These are phyloP conservation scores for Toxicodendron radicans DNA, from an alignment of 345 rosid species.

Conservation along the genomic window DNA sequence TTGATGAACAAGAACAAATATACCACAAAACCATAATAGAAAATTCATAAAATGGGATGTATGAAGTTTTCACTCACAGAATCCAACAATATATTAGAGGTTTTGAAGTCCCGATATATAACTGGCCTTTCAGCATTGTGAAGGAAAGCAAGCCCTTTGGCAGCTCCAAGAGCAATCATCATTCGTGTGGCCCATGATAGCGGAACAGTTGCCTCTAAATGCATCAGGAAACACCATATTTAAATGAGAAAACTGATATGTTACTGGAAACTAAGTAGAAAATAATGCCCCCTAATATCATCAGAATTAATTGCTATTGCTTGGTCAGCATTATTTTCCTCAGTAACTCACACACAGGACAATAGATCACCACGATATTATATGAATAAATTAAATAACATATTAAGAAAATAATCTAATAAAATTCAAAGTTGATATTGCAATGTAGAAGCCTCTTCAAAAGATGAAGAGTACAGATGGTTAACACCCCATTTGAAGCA, in stretches of 20 bases:
- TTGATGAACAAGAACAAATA: slow-evolving; percentile 12
- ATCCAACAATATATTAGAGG: slow-evolving; percentile 92
- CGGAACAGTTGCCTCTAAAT: slow-evolving; percentile 75
- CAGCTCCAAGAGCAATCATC: slow-evolving; percentile 99
- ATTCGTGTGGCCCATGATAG: slow-evolving; percentile 84
- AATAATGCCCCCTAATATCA: neutral
- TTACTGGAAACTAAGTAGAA: slow-evolving; percentile 3
- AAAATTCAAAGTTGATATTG: neutral
- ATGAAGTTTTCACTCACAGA: slow-evolving; percentile 50
- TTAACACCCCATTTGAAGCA: neutral
- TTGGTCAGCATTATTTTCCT: slow-evolving; percentile 1
- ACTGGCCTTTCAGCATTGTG: slow-evolving; percentile 97
- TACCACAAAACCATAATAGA: slow-evolving; percentile 6
- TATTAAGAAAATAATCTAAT: neutral
- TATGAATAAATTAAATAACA: neutral
- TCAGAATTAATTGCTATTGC: neutral
- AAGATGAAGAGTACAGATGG: neutral
- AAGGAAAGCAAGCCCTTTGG: slow-evolving; percentile 96
- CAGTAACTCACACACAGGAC: neutral
- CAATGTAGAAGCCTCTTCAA: neutral
- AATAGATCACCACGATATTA: neutral
- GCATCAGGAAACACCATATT: slow-evolving; percentile 27
- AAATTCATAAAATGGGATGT: slow-evolving; percentile 8
- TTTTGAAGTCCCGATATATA: slow-evolving; percentile 93
- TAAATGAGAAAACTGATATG: slow-evolving; percentile 26